Base-by-base conservation (phyloP, 2,329 filamentous ascomycete species). In the Periconia sp. region DNA sequence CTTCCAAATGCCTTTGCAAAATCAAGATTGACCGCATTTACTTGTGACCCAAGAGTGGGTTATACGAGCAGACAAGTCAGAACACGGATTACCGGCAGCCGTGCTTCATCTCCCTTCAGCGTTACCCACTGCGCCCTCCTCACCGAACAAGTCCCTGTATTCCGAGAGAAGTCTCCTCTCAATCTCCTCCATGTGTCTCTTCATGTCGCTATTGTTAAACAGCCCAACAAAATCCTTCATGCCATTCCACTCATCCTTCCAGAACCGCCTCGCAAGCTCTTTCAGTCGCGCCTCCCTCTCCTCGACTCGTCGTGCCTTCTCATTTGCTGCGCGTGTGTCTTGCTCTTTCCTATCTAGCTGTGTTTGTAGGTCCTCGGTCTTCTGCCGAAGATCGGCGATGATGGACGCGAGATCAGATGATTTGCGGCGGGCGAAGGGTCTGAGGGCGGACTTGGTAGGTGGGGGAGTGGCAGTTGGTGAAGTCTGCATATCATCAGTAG, bases 161-260 rank as follows among this genome's bases (percentile, higher is more conserved):
- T 42, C 39, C 9, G n/a, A 24, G 31, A 36, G 13, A 5, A 42
- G 9, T 26, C 18, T 29, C n/a, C 24, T 8, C 24, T 42, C 39
- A 30, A 42, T 42, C 24, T 42, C 39, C 11, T 23, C 18, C 6
- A 42, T 23, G 30, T 42, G 24, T 21, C 22, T 42, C 17, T 12
- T 18, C 2, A 28, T 17, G 16, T 42, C 39, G 5, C 18, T 17
- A n/a, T 23, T 15, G 11, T 25, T 31, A n/a, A 42, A 36, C 31
- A 42, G 15, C 7, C 31, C 21, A 7, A 42, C 32, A 18, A 36
- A 36, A 9, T 29, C 39, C 24, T 42, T 42, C 39, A 36, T 42
- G 10, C 39, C 24, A 17, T 24, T 36, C 23, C 31, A 42, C 32
- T 36, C 39, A 5, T 36, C 39, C 13, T 21, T 36, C 31, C 39